Conservation (phyloP, 2,329 filamentous ascomycete species). For the Metarhizium anisopliae region DNA sequence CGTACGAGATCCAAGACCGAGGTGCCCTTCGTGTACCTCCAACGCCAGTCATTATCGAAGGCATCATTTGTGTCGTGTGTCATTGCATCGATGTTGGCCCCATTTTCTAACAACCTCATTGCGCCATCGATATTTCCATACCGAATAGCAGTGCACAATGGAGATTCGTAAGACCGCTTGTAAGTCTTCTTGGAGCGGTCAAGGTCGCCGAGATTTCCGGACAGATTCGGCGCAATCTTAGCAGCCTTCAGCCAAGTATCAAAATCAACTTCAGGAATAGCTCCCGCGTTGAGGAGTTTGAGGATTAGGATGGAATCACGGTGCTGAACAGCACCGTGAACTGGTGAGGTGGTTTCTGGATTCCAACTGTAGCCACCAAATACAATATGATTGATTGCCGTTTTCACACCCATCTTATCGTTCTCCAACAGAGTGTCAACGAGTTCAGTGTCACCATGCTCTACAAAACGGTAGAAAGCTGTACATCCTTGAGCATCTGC, state of each 20-base stretch:
- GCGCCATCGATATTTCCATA: slow-evolving; percentile 35
- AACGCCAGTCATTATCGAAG: slow-evolving; percentile 21
- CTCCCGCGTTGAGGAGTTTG: slow-evolving; percentile 56
- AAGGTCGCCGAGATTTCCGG: slow-evolving; percentile 22
- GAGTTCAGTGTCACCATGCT: slow-evolving; percentile 36
- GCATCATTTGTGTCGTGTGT: slow-evolving; percentile 29
- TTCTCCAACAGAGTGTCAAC: slow-evolving; percentile 41
- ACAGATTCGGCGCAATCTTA: slow-evolving; percentile 32
- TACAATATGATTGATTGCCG: slow-evolving; percentile 58
- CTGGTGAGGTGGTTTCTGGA: slow-evolving; percentile 32
- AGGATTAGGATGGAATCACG: slow-evolving; percentile 43
- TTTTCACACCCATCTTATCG: slow-evolving; percentile 51
- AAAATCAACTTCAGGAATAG: slow-evolving; percentile 50
- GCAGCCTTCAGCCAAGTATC: slow-evolving; percentile 54
- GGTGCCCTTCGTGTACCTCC: slow-evolving; percentile 28
- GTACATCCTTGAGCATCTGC: slow-evolving; percentile 58
- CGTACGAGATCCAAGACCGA: slow-evolving; percentile 54
- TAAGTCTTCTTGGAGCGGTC: slow-evolving; percentile 44
- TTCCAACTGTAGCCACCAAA: slow-evolving; percentile 27
- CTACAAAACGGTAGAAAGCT: slow-evolving; percentile 55
- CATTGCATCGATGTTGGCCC: slow-evolving; percentile 57
- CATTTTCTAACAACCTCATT: slow-evolving; percentile 49
- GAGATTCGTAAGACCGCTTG: slow-evolving; percentile 45
- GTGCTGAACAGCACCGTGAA: slow-evolving; percentile 50
- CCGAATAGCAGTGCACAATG: slow-evolving; percentile 53